Evolutionary conservation across 805 yeast species (phyloP).

Genomic region (Suhomyces faveliae): DNA sequence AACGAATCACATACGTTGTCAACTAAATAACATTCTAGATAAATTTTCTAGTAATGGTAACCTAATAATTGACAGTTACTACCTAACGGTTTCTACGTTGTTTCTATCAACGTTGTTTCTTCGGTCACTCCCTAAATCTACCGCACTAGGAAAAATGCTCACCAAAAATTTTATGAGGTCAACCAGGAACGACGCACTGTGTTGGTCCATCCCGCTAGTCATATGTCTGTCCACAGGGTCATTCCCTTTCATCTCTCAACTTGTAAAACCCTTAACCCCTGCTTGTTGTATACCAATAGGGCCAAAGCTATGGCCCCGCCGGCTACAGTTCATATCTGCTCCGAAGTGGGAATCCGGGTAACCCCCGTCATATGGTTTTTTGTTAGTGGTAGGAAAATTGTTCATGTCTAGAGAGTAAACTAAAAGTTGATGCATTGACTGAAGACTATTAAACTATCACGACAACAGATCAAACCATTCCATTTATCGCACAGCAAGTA

Average conservation of each 20-base stretch:
- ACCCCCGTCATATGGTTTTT: neutral
- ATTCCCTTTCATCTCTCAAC: neutral
- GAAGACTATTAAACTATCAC: neutral
- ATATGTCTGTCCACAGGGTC: neutral
- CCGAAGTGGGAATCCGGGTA: slow-evolving; percentile 2
- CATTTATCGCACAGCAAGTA: neutral
- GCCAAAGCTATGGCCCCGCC: neutral
- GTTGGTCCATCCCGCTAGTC: neutral
- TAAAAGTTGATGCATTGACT: neutral
- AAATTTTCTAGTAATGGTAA: too few species aligned
- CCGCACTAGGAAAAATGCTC: neutral
- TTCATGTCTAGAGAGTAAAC: neutral
- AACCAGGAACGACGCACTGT: neutral
- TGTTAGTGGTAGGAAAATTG: slow-evolving; percentile 1
- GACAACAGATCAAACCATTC: neutral
- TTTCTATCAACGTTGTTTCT: too few species aligned
- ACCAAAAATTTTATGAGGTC: too few species aligned
- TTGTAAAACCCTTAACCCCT: neutral
- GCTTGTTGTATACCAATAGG: neutral
- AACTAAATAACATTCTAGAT: too few species aligned
- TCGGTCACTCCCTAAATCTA: neutral
- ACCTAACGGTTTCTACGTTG: too few species aligned
- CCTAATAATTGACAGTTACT: too few species aligned
- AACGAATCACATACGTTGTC: too few species aligned
- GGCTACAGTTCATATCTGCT: neutral